These are phyloP conservation scores for Fusarium sp. DNA, from an alignment of 2,329 filamentous ascomycete species.

Conservation along the genomic window DNA sequence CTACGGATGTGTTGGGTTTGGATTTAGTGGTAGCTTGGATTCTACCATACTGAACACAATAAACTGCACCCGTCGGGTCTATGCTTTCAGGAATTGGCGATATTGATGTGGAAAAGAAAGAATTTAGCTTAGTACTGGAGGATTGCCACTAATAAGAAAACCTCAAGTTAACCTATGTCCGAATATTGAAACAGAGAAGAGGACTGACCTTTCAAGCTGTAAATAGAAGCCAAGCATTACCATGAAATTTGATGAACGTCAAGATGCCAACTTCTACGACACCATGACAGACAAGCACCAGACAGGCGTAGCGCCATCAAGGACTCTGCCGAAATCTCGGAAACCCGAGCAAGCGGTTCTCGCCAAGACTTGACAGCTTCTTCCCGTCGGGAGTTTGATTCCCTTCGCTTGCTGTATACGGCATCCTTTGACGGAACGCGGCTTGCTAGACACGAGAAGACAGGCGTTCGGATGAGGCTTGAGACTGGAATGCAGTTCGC, in stretches of 20 bases:
- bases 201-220: neutral
- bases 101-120: neutral
- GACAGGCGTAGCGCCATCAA: slow-evolving; percentile 25
- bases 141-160: neutral
- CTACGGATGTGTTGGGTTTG: neutral
- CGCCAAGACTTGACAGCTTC: slow-evolving; percentile 16
- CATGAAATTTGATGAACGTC: neutral
- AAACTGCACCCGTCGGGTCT: neutral
- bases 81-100: neutral
- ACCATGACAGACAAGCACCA: neutral
- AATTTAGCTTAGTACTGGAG: neutral
- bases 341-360: slow-evolving; percentile 22
- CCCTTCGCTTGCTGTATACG: neutral
- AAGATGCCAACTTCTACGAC: no score
- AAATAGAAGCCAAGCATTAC: neutral
- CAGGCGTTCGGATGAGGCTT: slow-evolving; percentile 1
- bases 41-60: neutral
- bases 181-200: neutral
- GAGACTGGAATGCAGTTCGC: slow-evolving; percentile 11
- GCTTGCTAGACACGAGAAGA: neutral
- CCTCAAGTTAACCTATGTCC: neutral
- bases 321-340: slow-evolving; percentile 17
- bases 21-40: neutral
- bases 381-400: neutral
- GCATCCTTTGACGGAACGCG: neutral